Conservation (phyloP, 495 filamentous ascomycete species). For the Tricharina praecox region DNA sequence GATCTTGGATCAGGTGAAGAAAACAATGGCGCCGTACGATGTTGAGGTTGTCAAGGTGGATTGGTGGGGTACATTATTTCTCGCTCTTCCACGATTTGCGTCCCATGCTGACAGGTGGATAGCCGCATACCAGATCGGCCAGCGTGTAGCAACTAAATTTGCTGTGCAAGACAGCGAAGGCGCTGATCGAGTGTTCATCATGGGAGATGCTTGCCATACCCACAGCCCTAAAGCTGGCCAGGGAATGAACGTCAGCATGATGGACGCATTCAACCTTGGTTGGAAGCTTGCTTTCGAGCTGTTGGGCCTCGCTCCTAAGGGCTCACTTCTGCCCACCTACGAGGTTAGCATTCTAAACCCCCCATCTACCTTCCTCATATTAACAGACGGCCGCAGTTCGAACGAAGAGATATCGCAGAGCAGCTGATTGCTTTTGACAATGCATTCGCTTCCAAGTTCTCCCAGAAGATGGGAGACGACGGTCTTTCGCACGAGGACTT, state of each 20-base stretch:
- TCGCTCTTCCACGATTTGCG: not conserved
- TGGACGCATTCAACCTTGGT: conserved; percentile 23
- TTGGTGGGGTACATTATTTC: conserved; percentile 18
- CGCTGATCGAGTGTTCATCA: conserved; percentile 18
- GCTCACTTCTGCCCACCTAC: conserved; percentile 13
- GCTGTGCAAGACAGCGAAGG: conserved; percentile 9
- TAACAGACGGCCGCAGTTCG: not conserved
- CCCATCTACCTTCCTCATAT: no score
- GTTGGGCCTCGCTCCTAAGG: conserved; percentile 18
- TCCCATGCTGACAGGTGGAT: not conserved
- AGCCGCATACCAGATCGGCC: conserved; percentile 29
- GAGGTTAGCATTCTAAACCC: not conserved
- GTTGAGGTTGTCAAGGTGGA: conserved; percentile 30
- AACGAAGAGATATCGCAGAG: conserved; percentile 17
- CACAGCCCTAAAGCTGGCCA: conserved; percentile 27
- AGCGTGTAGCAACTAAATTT: conserved; percentile 27
- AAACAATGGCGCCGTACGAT: conserved; percentile 34
- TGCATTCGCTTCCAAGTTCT: conserved; percentile 19
- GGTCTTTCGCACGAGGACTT: conserved; percentile 21
- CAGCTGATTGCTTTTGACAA: conserved; percentile 24
- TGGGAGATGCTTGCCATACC: conserved; percentile 18
- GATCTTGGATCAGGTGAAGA: conserved; percentile 31
- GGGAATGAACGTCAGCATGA: conserved; percentile 27
- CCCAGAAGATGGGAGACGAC: conserved; percentile 28
- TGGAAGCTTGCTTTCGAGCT: conserved; percentile 22